Evolutionary conservation across 257 asterid species (phyloP), one percentile per base, ranked within the genome.

Genomic region (Anisodus tanguticus): DNA sequence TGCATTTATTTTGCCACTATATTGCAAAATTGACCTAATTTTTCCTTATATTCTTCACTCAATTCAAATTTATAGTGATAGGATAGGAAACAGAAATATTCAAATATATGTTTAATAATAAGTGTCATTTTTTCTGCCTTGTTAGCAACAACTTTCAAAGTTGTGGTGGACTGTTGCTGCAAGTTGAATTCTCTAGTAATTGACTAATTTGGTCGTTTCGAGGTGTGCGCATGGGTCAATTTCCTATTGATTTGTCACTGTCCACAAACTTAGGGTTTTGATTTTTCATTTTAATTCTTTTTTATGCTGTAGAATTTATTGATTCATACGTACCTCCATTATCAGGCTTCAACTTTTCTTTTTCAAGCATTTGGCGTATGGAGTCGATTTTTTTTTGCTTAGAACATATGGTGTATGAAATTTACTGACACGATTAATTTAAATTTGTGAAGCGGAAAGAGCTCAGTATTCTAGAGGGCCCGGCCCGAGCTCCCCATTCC

Each of bases 101-200:
- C 13, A 49, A 22, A 15, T 39, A 11, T 16, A 10, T 31, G 6
- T 10, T 8, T 47, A 47, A 47, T 9, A 47, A 22, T 22, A 0
- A 47, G 19, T 47, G 11, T 47, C 59, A 0, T 66, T 9, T 26
- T 3, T 5, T 9, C 3, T 64, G 70, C 13, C 45, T 3, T 66
- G 4, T 64, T 12, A 12, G n/a, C 80, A 47, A 9, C 9, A 47
- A 0, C 35, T 12, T 72, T 74, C 19, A 71, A 43, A 71, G 9
- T n/a, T 71, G 10, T n/a, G 62, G 79, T 71, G 43, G 43, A n/a
- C 79, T 41, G 17, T 45, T n/a, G 6, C 58, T 45, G 45, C 59
- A 72, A 45, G 59, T 72, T 45, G 59, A 72, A 10, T 72, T 72
- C 39, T 72, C 35, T 10, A n/a, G n/a, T 72, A 72, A 45, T 72